phyloP scores from a whole-genome alignment of 129 eudicot genomes.

The Tanacetum coccineum region DNA sequence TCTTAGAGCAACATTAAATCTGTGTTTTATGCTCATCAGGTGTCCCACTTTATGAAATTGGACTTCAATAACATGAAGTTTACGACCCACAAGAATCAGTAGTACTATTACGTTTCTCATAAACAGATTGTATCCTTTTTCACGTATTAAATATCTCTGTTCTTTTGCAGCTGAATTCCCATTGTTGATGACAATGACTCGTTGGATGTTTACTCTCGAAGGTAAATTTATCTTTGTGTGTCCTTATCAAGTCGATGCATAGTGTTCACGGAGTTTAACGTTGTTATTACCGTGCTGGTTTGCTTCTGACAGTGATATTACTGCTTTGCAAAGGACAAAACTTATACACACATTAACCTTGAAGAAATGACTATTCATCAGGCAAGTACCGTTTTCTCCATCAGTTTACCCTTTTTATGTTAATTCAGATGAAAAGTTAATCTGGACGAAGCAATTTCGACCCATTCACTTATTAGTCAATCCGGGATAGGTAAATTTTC shows the following conservation, averaged over 20 bases:
- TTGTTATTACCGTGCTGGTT: not conserved
- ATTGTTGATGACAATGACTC: conserved; percentile 86
- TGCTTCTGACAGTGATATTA: conserved; percentile 63
- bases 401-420: not conserved
- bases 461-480: too few relatives aligned
- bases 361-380: conserved; percentile 87
- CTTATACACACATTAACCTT: conserved; percentile 73
- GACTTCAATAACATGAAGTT: too few relatives aligned
- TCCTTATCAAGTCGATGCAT: not conserved
- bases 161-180: conserved; percentile 74
- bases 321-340: conserved; percentile 77
- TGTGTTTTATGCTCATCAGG: conserved; percentile 22
- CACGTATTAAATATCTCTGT: too few relatives aligned
- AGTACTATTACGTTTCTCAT: too few relatives aligned
- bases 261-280: conserved; percentile 5
- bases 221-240: conserved; percentile 59
- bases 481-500: not conserved
- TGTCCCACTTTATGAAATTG: not conserved
- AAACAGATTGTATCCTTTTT: too few relatives aligned
- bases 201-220: conserved; percentile 81
- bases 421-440: not conserved
- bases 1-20: conserved; percentile 67
- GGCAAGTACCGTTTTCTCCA: conserved; percentile 33
- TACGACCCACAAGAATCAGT: too few relatives aligned
- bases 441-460: not conserved